Evolutionary conservation across 257 asterid species (phyloP).

Genomic region (Solanum rostratum): DNA sequence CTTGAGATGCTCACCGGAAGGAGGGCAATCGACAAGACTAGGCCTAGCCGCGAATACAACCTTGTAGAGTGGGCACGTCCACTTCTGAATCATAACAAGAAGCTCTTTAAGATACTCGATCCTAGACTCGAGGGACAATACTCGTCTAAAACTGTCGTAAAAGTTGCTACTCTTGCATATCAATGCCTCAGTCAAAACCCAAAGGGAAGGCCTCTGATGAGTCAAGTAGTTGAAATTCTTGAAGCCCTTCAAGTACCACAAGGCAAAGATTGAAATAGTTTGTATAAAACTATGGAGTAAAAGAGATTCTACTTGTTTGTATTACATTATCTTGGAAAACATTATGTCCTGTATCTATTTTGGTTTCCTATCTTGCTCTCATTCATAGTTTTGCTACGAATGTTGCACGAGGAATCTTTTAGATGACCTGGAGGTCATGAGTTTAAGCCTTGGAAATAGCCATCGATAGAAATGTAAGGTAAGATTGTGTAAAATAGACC

Average conservation of each 20-base stretch:
- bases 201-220: constrained; percentile 77
- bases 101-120: constrained; percentile 61
- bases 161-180: constrained; percentile 75
- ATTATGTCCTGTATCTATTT: background rate
- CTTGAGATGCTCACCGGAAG: constrained; percentile 89
- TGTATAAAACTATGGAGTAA: background rate
- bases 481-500: no score
- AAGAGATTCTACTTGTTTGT: background rate
- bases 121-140: constrained; percentile 87
- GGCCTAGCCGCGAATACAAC: constrained; percentile 86
- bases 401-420: background rate
- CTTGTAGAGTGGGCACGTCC: constrained; percentile 97
- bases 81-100: constrained; percentile 54
- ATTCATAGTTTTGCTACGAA: background rate
- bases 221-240: constrained; percentile 76
- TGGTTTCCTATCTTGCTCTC: background rate
- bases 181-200: constrained; percentile 94
- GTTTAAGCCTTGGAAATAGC: no score
- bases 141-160: constrained; percentile 39
- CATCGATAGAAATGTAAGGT: no score
- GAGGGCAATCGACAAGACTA: constrained; percentile 78
- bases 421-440: no score
- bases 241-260: constrained; percentile 50
- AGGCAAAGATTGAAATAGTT: background rate
- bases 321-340: background rate